Conservation (phyloP, 805 yeast genomes). For the Metschnikowia lochheadii region DNA sequence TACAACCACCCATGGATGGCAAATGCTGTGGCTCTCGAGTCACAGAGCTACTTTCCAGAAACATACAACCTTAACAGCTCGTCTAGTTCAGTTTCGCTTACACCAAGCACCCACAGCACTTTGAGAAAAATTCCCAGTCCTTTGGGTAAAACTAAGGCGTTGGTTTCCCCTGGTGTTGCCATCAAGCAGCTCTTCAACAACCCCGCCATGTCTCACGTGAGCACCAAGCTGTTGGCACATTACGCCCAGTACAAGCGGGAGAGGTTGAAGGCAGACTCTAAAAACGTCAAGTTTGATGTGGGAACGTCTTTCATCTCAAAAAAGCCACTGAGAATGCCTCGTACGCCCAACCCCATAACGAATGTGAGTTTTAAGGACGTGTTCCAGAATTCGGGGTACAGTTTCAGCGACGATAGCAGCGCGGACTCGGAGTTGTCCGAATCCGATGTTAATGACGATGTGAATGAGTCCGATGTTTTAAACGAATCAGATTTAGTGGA, state of each 20-base stretch:
- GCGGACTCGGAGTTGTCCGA: slow-evolving; percentile 15
- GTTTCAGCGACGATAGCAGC: slow-evolving; percentile 5
- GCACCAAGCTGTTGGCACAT: slow-evolving; percentile 15
- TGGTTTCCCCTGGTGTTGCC: slow-evolving; percentile 22
- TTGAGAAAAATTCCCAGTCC: slow-evolving; percentile 8
- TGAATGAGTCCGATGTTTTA: slow-evolving; percentile 5
- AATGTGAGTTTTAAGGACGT: slow-evolving; percentile 31
- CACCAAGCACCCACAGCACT: slow-evolving; percentile 6
- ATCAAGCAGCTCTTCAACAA: slow-evolving; percentile 41
- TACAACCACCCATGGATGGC: slow-evolving; percentile 73
- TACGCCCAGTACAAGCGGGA: slow-evolving; percentile 10
- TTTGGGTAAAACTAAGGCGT: slow-evolving; percentile 10
- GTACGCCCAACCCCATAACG: slow-evolving; percentile 37
- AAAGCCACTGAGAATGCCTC: slow-evolving; percentile 27
- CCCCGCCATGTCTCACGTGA: slow-evolving; percentile 35
- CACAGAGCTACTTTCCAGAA: slow-evolving; percentile 17
- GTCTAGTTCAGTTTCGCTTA: background rate
- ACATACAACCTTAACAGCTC: background rate
- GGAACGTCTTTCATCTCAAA: slow-evolving; percentile 8
- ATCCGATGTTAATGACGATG: too few relatives aligned
- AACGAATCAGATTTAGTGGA: slow-evolving; percentile 20
- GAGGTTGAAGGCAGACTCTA: slow-evolving; percentile 10
- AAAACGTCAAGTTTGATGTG: slow-evolving; percentile 21
- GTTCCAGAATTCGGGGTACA: slow-evolving; percentile 15
- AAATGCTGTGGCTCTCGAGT: slow-evolving; percentile 10